These are phyloP conservation scores for Scedosporium boydii DNA, from an alignment of 2,329 filamentous ascomycete genomes.

Conservation along the genomic window DNA sequence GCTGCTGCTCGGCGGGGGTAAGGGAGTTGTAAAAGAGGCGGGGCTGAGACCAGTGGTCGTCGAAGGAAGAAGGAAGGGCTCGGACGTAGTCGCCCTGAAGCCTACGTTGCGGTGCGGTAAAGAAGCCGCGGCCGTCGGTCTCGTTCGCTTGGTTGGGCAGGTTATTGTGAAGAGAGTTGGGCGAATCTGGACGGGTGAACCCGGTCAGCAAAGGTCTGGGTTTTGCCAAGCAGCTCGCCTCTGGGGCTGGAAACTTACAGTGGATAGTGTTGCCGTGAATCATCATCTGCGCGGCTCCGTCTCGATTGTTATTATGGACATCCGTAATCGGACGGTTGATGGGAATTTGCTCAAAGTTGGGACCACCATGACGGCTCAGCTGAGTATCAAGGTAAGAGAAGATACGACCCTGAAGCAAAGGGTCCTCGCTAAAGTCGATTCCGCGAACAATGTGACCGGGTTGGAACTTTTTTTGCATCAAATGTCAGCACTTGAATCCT, in stretches of 20 bases:
- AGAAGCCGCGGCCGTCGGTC: conserved; percentile 51
- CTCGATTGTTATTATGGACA: conserved; percentile 67
- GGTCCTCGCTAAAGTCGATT: conserved; percentile 69
- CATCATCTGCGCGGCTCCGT: conserved; percentile 62
- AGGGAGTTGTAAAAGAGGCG: conserved; percentile 79
- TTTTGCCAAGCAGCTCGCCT: too few species aligned
- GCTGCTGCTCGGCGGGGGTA: conserved; percentile 58
- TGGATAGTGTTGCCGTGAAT: conserved; percentile 30
- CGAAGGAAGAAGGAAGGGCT: conserved; percentile 62
- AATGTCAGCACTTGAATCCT: not conserved
- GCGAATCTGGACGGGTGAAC: conserved; percentile 33
- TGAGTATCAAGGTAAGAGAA: conserved; percentile 60
- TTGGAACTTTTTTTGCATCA: conserved; percentile 43
- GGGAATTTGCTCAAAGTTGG: conserved; percentile 69
- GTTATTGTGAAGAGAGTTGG: conserved; percentile 57
- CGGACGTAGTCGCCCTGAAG: conserved; percentile 62
- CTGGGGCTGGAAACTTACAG: not conserved
- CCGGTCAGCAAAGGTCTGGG: too few species aligned
- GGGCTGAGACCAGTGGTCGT: conserved; percentile 67
- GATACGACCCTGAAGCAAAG: conserved; percentile 65
- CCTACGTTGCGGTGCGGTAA: conserved; percentile 54
- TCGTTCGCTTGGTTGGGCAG: conserved; percentile 59
- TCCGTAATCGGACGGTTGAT: conserved; percentile 69
- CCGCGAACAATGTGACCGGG: conserved; percentile 72
- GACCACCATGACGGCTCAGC: conserved; percentile 53